Base-by-base conservation (phyloP, 1,284 basidiomycete species). In the Thecaphora thlaspeos region DNA sequence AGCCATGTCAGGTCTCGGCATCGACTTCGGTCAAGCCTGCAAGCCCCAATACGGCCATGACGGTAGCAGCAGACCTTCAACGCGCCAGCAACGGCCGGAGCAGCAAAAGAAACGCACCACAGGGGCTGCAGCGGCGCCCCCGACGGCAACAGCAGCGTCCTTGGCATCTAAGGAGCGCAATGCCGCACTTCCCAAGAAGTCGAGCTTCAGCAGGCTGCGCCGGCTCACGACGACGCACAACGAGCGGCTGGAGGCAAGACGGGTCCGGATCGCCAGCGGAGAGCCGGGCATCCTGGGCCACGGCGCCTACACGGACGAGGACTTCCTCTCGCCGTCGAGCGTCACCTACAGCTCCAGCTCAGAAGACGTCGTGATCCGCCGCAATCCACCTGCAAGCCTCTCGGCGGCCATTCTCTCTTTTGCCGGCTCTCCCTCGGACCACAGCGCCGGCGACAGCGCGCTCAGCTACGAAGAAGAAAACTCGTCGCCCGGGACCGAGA, bases 1-100 rank as follows among this genome's bases (percentile, higher is more conserved):
- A n/a, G 36, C 23, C 39, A 75, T 72, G 66, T 67, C 69, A 10
- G 73, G 73, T 9, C 58, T 75, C 17, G 71, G 73, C 21, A 75
- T 75, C 48, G 63, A 75, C 60, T 70, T 75, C 30, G 71, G 68
- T 14, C 44, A 53, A 12, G 56, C 61, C 28, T 62, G 46, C 14
- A 55, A 67, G 34, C 45, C 57, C 26, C 54, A 56, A 52, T 46
- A 52, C 2, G 48, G 46, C 43, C 50, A 53, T 45, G 47, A 49
- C 14, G 47, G 40, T 23, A n/a, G n/a, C n/a, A n/a, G n/a, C n/a
- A n/a, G n/a, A n/a, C n/a, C n/a, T n/a, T n/a, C n/a, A n/a, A n/a
- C n/a, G n/a, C n/a, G n/a, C n/a, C 41, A 14, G 3, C 40, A 36
- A 39, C 22, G 26, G 22, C 36, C 48, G 41, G 37, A 39, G 34